These are phyloP conservation scores for Orbilia ellipsospora DNA, from an alignment of 2,329 filamentous ascomycete species.

Conservation along the genomic window DNA sequence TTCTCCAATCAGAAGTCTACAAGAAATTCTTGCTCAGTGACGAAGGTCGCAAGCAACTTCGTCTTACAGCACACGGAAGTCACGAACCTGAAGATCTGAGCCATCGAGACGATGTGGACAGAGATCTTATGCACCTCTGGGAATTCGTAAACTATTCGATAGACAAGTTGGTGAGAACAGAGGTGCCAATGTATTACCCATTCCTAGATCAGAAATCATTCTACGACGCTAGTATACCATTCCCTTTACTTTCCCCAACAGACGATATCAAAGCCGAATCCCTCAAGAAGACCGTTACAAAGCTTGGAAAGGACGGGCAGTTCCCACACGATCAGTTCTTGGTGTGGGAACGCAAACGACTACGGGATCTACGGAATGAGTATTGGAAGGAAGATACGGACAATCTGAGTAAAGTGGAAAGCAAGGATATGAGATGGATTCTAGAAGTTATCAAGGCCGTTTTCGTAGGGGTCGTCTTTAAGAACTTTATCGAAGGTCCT, in stretches of 20 bases:
- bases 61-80: constrained; percentile 48
- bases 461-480: constrained; percentile 49
- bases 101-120: constrained; percentile 47
- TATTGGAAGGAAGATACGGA: constrained; percentile 55
- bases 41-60: constrained; percentile 48
- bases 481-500: constrained; percentile 47
- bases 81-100: constrained; percentile 53
- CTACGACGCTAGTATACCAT: constrained; percentile 42
- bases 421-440: constrained; percentile 55
- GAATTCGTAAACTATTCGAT: constrained; percentile 54
- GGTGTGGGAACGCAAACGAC: constrained; percentile 44
- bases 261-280: constrained; percentile 40
- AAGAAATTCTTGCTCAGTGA: constrained; percentile 38
- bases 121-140: constrained; percentile 54
- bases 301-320: constrained; percentile 38
- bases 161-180: constrained; percentile 40
- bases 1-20: constrained; percentile 43
- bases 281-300: constrained; percentile 32
- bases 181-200: constrained; percentile 54
- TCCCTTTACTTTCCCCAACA: constrained; percentile 34
- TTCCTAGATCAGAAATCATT: constrained; percentile 32
- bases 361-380: constrained; percentile 49
- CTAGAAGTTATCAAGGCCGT: constrained; percentile 51
- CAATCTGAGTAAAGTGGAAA: constrained; percentile 52
- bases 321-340: constrained; percentile 52